Evolutionary conservation across 805 yeast species (phyloP).

Genomic region (Naumovozyma baii): DNA sequence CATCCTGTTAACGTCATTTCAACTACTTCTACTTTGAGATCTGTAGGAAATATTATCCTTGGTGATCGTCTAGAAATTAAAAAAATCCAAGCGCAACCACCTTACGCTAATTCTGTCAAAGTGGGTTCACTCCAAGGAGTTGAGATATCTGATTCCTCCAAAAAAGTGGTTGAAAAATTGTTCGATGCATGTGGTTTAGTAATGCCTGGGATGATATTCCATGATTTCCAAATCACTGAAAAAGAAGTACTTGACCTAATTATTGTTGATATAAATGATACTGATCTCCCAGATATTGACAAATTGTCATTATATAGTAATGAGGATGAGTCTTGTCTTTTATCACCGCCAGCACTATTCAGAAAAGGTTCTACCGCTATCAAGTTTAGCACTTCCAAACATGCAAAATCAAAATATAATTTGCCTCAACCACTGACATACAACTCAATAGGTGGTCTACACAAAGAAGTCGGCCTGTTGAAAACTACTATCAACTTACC

Average conservation of each 20-base stretch:
- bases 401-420: constrained; percentile 33
- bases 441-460: constrained; percentile 67
- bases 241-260: constrained; percentile 13
- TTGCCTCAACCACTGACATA: constrained; percentile 40
- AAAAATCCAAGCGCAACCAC: constrained; percentile 42
- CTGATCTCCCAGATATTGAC: constrained; percentile 33
- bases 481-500: constrained; percentile 72
- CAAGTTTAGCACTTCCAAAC: constrained; percentile 14
- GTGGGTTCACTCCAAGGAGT: constrained; percentile 26
- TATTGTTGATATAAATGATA: constrained; percentile 22
- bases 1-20: constrained; percentile 35
- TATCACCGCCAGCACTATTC: constrained; percentile 42
- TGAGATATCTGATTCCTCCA: constrained; percentile 10
- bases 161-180: constrained; percentile 33
- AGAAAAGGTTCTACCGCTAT: constrained; percentile 29
- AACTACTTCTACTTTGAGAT: constrained; percentile 39
- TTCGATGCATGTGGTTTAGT: constrained; percentile 50
- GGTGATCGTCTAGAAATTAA: constrained; percentile 45
- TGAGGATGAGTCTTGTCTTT: constrained; percentile 17
- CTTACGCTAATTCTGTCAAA: constrained; percentile 31
- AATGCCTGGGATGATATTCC: constrained; percentile 43
- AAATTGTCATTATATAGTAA: constrained; percentile 20
- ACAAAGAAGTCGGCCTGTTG: constrained; percentile 49
- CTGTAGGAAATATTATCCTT: constrained; percentile 34
- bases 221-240: constrained; percentile 15